Conservation (phyloP, 2,329 filamentous ascomycete genomes). For the Ophiostoma triangulosporum region DNA sequence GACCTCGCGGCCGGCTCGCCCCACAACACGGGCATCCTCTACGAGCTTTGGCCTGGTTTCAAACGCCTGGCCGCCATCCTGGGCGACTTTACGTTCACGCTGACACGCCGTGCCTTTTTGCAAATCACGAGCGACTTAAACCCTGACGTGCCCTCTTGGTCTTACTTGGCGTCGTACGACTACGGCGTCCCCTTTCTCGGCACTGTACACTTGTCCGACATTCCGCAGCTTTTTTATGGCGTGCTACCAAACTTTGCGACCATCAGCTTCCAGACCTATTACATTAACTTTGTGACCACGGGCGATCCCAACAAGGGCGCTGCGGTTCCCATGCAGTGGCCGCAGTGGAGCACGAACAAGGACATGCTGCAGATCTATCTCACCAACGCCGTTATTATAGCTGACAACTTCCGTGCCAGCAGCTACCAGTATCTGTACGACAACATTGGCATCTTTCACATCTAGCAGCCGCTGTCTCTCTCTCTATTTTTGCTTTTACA, state of each 20-base stretch:
- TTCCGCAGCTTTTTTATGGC: conserved; percentile 57
- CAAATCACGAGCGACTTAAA: conserved; percentile 28
- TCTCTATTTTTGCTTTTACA: too few species aligned
- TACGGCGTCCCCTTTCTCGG: conserved; percentile 59
- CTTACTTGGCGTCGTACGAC: conserved; percentile 60
- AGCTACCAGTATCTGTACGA: background rate
- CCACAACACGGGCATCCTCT: conserved; percentile 54
- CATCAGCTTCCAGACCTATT: conserved; percentile 50
- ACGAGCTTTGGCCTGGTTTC: conserved; percentile 63
- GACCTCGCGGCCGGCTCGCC: conserved; percentile 49
- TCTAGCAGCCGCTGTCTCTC: too few species aligned
- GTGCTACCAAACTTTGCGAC: conserved; percentile 49
- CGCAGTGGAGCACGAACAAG: conserved; percentile 1
- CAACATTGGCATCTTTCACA: background rate
- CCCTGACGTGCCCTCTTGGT: conserved; percentile 53
- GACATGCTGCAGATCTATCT: background rate
- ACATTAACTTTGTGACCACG: conserved; percentile 57
- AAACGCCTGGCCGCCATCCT: conserved; percentile 65
- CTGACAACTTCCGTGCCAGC: background rate
- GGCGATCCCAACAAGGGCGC: conserved; percentile 52
- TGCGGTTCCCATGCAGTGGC: background rate
- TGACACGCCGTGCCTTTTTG: conserved; percentile 55
- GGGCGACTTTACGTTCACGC: conserved; percentile 62
- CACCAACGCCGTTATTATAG: background rate
- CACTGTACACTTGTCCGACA: conserved; percentile 60